phyloP scores from a whole-genome alignment of 2,329 filamentous ascomycete species.

The Talaromyces piceae region DNA sequence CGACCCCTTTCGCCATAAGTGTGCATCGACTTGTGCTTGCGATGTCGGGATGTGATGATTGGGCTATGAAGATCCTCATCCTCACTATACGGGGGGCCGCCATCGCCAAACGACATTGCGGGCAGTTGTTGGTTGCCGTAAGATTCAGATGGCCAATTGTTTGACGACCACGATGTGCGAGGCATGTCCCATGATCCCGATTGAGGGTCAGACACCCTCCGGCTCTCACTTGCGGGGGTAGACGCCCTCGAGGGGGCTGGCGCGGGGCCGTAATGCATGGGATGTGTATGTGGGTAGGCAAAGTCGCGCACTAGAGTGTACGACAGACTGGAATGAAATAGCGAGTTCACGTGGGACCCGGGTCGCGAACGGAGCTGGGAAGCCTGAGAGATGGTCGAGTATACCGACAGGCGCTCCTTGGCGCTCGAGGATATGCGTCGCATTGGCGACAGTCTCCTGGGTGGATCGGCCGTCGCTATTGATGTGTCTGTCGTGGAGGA shows the following conservation, averaged over 20 bases:
- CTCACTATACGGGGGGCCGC: conserved; percentile 79
- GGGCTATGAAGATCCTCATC: conserved; percentile 92
- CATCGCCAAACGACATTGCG: conserved; percentile 76
- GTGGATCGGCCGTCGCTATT: conserved; percentile 36
- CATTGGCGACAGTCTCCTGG: conserved; percentile 52
- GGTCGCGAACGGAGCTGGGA: conserved; percentile 62
- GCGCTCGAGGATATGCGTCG: conserved; percentile 69
- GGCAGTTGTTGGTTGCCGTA: conserved; percentile 65
- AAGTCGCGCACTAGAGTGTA: conserved; percentile 95
- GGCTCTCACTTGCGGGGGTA: conserved; percentile 74
- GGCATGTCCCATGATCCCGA: conserved; percentile 66
- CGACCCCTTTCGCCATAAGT: conserved; percentile 39
- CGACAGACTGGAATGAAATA: conserved; percentile 75
- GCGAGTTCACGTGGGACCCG: conserved; percentile 70
- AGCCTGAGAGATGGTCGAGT: conserved; percentile 61
- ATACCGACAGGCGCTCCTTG: conserved; percentile 75
- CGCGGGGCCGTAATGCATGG: conserved; percentile 89
- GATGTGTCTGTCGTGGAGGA: neutral
- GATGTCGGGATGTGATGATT: conserved; percentile 72
- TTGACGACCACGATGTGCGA: conserved; percentile 49
- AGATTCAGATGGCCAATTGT: conserved; percentile 40
- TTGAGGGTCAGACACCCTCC: conserved; percentile 75
- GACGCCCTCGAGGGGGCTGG: conserved; percentile 70
- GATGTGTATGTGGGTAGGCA: conserved; percentile 75
- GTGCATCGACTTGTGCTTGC: conserved; percentile 66